Conservation (phyloP, 371 early-diverging fungal genomes). For the Basidiobolus meristosporus region DNA sequence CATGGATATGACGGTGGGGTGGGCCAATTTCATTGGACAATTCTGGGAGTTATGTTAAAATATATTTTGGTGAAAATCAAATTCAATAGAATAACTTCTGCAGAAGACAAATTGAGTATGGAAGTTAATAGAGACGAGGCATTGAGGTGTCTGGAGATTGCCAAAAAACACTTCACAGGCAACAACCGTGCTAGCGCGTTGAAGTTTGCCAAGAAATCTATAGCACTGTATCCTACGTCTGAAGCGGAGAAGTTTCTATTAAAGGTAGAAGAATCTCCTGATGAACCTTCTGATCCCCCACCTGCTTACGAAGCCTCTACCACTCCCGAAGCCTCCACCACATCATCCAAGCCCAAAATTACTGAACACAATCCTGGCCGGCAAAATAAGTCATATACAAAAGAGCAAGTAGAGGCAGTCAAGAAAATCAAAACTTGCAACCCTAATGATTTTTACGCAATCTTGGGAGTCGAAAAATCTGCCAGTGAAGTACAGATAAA, state of each 20-base stretch:
- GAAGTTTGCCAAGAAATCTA: slow-evolving; percentile 66
- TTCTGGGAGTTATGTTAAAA: too few relatives aligned
- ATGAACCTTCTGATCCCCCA: slow-evolving; percentile 4
- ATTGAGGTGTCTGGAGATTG: slow-evolving; percentile 49
- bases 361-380: slow-evolving; percentile 8
- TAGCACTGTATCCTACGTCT: slow-evolving; percentile 52
- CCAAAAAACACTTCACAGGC: slow-evolving; percentile 30
- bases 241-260: slow-evolving; percentile 38
- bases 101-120: slow-evolving; percentile 18
- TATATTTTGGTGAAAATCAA: too few relatives aligned
- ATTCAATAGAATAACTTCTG: too few relatives aligned
- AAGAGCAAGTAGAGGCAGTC: slow-evolving; percentile 65
- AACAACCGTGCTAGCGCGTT: slow-evolving; percentile 49
- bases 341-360: slow-evolving; percentile 3
- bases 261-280: slow-evolving; percentile 12
- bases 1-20: too few relatives aligned
- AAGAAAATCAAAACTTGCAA: slow-evolving; percentile 46
- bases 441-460: slow-evolving; percentile 68
- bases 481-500: slow-evolving; percentile 81
- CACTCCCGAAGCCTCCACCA: slow-evolving; percentile 3
- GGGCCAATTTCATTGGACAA: too few relatives aligned
- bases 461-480: slow-evolving; percentile 65
- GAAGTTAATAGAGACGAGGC: slow-evolving; percentile 86
- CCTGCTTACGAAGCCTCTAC: slow-evolving; percentile 2
- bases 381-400: slow-evolving; percentile 25